Evolutionary conservation across 805 yeast species (phyloP).

Genomic region (Candida takata): DNA sequence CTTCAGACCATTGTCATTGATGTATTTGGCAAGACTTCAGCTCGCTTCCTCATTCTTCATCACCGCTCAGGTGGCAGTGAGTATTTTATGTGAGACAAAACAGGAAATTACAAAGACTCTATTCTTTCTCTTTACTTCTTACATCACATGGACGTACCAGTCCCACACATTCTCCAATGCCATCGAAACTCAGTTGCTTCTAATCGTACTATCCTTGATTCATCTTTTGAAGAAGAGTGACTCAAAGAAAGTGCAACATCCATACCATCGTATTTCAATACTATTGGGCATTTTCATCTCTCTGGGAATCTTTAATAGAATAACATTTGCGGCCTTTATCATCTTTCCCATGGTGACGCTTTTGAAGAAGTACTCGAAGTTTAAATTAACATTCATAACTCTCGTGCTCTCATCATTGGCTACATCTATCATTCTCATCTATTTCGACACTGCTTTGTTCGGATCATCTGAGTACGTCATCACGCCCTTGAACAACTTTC

Average conservation of each 20-base stretch:
- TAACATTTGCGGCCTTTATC: constrained; percentile 75
- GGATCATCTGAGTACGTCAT: constrained; percentile 29
- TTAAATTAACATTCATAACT: constrained; percentile 28
- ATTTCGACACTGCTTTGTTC: constrained; percentile 49
- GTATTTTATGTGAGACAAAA: constrained; percentile 40
- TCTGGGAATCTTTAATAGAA: constrained; percentile 76
- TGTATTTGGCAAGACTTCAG: constrained; percentile 48
- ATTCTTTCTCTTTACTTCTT: constrained; percentile 45
- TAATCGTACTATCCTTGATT: constrained; percentile 34
- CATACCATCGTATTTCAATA: constrained; percentile 14
- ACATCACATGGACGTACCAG: constrained; percentile 73
- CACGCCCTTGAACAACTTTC: constrained; percentile 71
- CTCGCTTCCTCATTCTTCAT: constrained; percentile 32
- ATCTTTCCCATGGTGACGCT: constrained; percentile 51
- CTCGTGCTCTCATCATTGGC: constrained; percentile 30
- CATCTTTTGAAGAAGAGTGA: constrained; percentile 24
- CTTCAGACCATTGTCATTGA: constrained; percentile 40
- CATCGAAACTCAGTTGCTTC: constrained; percentile 51
- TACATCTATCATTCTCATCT: constrained; percentile 33
- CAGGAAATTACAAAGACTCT: constrained; percentile 37
- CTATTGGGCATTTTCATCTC: constrained; percentile 45
- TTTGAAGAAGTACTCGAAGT: constrained; percentile 33
- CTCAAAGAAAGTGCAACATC: constrained; percentile 5
- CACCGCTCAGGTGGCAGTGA: constrained; percentile 31
- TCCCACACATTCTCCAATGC: constrained; percentile 88